Percentiles rank a stretch among this genome's conserved stretches.
phyloP scores from a whole-genome alignment of 2,329 filamentous ascomycete genomes.

The Malbranchea cinnamomea region DNA sequence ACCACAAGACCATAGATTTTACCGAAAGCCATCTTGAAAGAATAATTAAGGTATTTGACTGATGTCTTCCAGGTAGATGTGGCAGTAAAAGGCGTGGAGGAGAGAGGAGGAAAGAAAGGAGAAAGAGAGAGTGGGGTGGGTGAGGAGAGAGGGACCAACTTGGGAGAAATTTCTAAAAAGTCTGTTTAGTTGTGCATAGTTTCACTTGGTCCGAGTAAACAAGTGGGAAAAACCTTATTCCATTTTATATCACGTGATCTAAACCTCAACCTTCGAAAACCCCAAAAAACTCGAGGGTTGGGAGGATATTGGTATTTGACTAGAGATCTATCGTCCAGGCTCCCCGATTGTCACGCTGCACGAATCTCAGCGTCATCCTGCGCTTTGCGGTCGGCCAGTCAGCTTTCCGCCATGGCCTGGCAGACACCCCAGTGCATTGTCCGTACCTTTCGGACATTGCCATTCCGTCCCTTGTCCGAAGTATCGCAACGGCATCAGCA shows the following conservation, averaged over 20 bases:
- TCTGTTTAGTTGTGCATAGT: slow-evolving; percentile 5
- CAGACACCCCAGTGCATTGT: slow-evolving; percentile 21
- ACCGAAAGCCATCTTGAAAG: slow-evolving; percentile 76
- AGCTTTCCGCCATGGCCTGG: slow-evolving; percentile 20
- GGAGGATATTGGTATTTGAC: slow-evolving; percentile 3
- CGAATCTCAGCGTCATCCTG: no score
- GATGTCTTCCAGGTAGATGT: slow-evolving; percentile 5
- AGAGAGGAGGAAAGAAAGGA: slow-evolving; percentile 9
- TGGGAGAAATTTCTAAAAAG: slow-evolving; percentile 8
- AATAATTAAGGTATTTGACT: slow-evolving; percentile 5
- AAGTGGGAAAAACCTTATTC: background rate
- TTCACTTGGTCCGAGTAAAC: no score
- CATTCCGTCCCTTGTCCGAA: slow-evolving; percentile 22
- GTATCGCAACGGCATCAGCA: slow-evolving; percentile 2
- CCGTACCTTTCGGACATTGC: slow-evolving; percentile 19
- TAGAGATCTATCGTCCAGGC: background rate
- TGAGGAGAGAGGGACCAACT: slow-evolving; percentile 9
- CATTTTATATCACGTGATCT: slow-evolving; percentile 1
- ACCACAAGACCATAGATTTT: slow-evolving; percentile 87
- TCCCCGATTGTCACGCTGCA: no score
- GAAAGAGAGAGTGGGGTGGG: slow-evolving; percentile 10
- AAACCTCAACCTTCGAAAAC: slow-evolving; percentile 5
- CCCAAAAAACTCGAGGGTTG: slow-evolving; percentile 3
- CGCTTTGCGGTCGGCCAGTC: slow-evolving; percentile 3
- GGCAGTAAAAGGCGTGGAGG: slow-evolving; percentile 8